Evolutionary conservation across 2,329 filamentous ascomycete genomes (phyloP), one percentile per base, ranked within the genome.

Genomic region (Aspergillus sp.): DNA sequence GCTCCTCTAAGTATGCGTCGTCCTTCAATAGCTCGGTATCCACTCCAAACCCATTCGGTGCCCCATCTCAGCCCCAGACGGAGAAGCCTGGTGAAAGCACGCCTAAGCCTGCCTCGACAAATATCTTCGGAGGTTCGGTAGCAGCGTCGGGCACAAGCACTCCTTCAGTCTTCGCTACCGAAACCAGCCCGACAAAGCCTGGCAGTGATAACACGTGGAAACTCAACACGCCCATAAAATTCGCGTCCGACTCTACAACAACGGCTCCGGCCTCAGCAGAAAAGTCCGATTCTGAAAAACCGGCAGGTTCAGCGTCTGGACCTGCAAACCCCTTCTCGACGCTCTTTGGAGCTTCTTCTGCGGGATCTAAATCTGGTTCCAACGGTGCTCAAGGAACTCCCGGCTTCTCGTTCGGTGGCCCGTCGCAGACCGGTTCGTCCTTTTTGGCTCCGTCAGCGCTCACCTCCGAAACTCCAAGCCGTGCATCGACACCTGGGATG

Each of bases 131-230:
- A 13, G 65, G 66, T 42, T 62, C 66, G 30, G 65, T 60, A 42
- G 59, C 64, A 24, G 48, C 58, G 11, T 53, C 64, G 3, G 57
- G 56, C 17, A 47, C 54, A 7, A 53, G 44, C 15, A 62, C 60
- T 12, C 57, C 62, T 26, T 65, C 65, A 20, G 54, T 64, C 17
- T 66, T 66, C 30, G 59, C 43, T 12, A 39, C 55, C 4, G 55
- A 41, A 18, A 47, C 53, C 22, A 55, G 50, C 38, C 34, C 58
- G 20, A 22, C 56, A 2, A 66, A 66, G 43, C 41, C 59, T 8
- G 51, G 47, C 20, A 59, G 53, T 20, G 77, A 81, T 61, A 72
- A 81, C 49, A 81, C 79, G 3, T 82, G 78, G 78, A 80, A 79
- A 60, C 70, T 70, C 7, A 73, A 75, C 43, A 75, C 72, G 4